Evolutionary conservation across 2,329 filamentous ascomycete genomes (phyloP), one percentile per base, ranked within the genome.

Genomic region (Fusarium bulbicola): DNA sequence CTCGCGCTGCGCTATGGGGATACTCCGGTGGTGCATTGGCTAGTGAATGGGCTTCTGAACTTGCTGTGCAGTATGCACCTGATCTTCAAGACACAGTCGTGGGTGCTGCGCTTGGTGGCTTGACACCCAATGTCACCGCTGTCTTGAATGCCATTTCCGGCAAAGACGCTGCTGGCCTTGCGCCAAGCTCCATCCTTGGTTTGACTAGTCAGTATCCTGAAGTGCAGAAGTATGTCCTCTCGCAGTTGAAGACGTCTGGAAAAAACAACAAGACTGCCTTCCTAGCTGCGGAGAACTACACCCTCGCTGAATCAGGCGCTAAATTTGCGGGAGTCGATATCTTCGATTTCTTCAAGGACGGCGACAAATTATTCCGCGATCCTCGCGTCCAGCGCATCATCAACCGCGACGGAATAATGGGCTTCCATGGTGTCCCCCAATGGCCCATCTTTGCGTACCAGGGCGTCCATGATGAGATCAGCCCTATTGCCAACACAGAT

Each of bases 1-100:
- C 83, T 0, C 78, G 75, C 7, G 79, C 84, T 37, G 83, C 84
- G 0, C 78, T 89, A 14, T 89, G 87, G 86, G 88, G 88, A 1
- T 90, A 89, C 74, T 88, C 85, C 1, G 88, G 88, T 6, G 88
- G 88, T 8, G 84, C 84, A 5, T 69, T 89, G 24, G 87, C 87
- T 0, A 85, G 81, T 6, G 86, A 86, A 36, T 87, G 84, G 81
- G 88, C 88, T 1, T 84, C 85, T 21, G 86, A 89, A 56, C 76
- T 89, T 28, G 86, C 87, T 47, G 79, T 81, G 2, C 79, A 80
- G 9, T 90, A 90, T 67, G 88, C 88, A 0, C 86, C 88, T 1
- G 86, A 89, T 43, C 77, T 90, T 10, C 39, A 59, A 12, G 54
- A 37, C 11, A 78, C 81, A 5, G 81, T 90, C 37, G 79, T 79